Evolutionary conservation across 2,329 filamentous ascomycete genomes (phyloP), one percentile per base, ranked within the genome.

Genomic region (Hypoxylon sp.): DNA sequence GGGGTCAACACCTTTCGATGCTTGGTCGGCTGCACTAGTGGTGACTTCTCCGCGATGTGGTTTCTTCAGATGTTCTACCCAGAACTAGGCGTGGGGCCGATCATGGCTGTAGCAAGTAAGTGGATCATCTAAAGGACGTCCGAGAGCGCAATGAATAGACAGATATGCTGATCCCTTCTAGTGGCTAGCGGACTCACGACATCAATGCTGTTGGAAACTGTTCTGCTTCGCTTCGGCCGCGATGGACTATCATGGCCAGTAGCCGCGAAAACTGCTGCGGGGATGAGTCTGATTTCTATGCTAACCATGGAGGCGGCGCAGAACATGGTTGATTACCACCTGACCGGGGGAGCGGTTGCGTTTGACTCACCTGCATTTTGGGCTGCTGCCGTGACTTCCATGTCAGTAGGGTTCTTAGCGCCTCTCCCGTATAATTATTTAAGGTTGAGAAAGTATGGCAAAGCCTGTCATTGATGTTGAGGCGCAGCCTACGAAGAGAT

Each of bases 261-360:
- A 0, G 86, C 87, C 0, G 80, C 79, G 2, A 83, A 79, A 48
- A 88, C 86, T 0, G 87, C 87, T 0, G 82, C 83, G 21, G 87
- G 87, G 0, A 89, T 88, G 87, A 88, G 86, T 63, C 76, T 87
- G 52, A 83, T 88, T 8, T 88, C 86, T 0, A 88, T 88, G 87
- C 8, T 87, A 1, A 85, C 86, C 0, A 89, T 89, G 86, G 86
- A 88, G 72, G 67, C 80, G 2, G 85, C 83, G 0, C 83, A 88
- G 70, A 88, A 88, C 67, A 66, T 78, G 0, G 86, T 88, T 2
- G 87, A 89, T 66, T 88, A 85, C 63, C 82, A 85, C 62, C 76
- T 88, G 0, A 88, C 86, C 0, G 85, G 86, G 0, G 87, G 86
- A 0, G 72, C 80, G 1, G 82, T 88, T 1, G 76, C 79, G 0